phyloP scores from a whole-genome alignment of 1,284 basidiomycete species.

The Naganishia sp. region DNA sequence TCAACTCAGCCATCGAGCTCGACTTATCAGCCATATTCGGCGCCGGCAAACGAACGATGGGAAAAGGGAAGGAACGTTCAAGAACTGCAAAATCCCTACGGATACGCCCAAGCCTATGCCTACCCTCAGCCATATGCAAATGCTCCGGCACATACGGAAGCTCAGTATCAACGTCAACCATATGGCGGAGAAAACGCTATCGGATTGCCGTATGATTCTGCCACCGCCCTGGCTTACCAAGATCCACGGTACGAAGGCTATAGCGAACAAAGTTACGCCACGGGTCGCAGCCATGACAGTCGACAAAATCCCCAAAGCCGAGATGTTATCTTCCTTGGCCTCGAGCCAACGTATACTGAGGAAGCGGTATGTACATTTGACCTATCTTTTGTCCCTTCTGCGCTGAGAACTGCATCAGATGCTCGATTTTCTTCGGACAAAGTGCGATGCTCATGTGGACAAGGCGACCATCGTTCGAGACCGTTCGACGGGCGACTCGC shows the following conservation, averaged over 20 bases:
- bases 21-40: conserved; percentile 1
- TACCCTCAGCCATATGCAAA: background rate
- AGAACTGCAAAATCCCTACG: conserved; percentile 30
- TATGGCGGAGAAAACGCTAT: background rate
- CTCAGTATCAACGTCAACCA: background rate
- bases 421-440: conserved; percentile 70
- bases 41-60: conserved; percentile 34
- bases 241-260: background rate
- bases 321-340: conserved; percentile 83
- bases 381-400: background rate
- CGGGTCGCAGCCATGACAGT: background rate
- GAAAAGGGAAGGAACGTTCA: conserved; percentile 40
- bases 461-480: conserved; percentile 87
- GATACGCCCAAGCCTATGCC: background rate
- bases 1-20: background rate
- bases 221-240: conserved; percentile 3
- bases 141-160: background rate
- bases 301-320: conserved; percentile 42
- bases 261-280: background rate
- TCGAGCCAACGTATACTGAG: conserved; percentile 85
- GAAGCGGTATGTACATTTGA: conserved; percentile 67
- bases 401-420: conserved; percentile 58
- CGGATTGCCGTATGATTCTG: conserved; percentile 27
- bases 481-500: conserved; percentile 83
- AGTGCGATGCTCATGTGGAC: conserved; percentile 57